These are phyloP conservation scores for Neurospora tetrasperma DNA, from an alignment of 495 filamentous ascomycete species.

Conservation along the genomic window DNA sequence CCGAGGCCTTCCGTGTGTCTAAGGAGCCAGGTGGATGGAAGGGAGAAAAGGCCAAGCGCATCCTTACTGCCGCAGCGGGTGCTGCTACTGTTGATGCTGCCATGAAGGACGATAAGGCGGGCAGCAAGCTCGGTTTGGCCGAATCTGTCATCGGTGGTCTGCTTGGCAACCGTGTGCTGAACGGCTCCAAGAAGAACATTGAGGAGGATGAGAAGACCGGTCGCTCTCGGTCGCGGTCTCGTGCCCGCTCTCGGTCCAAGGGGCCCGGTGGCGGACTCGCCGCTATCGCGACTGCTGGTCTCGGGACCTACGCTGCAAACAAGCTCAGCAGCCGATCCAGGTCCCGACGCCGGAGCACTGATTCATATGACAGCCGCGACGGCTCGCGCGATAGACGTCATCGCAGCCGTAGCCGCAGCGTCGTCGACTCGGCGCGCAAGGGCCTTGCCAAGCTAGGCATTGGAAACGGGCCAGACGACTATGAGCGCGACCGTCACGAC, in stretches of 20 bases:
- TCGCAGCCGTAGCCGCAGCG: constrained; percentile 41
- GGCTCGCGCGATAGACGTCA: constrained; percentile 24
- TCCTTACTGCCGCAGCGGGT: constrained; percentile 76
- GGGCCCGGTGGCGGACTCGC: constrained; percentile 44
- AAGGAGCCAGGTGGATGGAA: constrained; percentile 79
- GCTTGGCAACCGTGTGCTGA: constrained; percentile 67
- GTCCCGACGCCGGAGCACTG: constrained; percentile 34
- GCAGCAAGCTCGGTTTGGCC: constrained; percentile 52
- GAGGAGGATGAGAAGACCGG: constrained; percentile 43
- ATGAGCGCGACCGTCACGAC: constrained; percentile 25
- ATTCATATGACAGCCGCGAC: constrained; percentile 43
- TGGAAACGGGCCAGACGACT: constrained; percentile 37
- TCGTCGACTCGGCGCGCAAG: constrained; percentile 34
- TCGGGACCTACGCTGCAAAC: constrained; percentile 73
- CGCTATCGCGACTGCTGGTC: constrained; percentile 61
- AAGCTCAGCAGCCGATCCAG: constrained; percentile 61
- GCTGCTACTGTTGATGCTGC: constrained; percentile 77
- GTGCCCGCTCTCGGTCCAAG: constrained; percentile 33
- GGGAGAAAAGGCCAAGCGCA: constrained; percentile 75
- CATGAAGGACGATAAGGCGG: constrained; percentile 56
- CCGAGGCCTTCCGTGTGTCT: constrained; percentile 77
- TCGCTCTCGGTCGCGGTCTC: constrained; percentile 40
- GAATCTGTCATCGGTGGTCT: constrained; percentile 82
- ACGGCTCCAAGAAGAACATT: constrained; percentile 58
- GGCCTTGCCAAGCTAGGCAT: constrained; percentile 36